Evolutionary conservation across 2,329 filamentous ascomycete genomes (phyloP).

Genomic region (Phaeosphaeria sp.): DNA sequence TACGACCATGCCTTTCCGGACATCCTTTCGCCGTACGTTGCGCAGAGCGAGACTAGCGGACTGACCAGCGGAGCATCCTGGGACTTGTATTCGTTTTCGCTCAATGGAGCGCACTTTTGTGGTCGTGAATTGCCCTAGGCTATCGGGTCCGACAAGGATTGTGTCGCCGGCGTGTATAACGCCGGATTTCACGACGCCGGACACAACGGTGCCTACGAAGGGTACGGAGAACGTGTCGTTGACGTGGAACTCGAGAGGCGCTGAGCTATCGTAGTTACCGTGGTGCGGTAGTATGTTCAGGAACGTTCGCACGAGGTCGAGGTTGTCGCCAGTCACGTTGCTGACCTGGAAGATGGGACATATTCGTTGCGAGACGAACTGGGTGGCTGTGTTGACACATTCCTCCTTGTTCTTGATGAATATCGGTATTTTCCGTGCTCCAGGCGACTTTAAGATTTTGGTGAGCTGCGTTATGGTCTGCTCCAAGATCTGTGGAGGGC

Average conservation of each 20-base stretch:
- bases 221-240: constrained; percentile 99
- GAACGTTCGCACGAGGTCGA: constrained; percentile 90
- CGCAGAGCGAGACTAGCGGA: constrained; percentile 91
- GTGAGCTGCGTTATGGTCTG: constrained; percentile 92
- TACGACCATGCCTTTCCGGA: constrained; percentile 97
- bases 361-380: constrained; percentile 94
- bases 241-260: constrained; percentile 91
- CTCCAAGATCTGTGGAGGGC: constrained; percentile 91
- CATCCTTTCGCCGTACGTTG: constrained; percentile 85
- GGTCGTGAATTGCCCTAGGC: constrained; percentile 84
- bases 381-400: constrained; percentile 92
- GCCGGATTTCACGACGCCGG: constrained; percentile 84
- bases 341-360: constrained; percentile 98
- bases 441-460: constrained; percentile 91
- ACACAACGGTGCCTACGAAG: constrained; percentile 95
- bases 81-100: constrained; percentile 88
- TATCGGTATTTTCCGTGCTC: constrained; percentile 92
- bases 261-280: constrained; percentile 84
- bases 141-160: constrained; percentile 88
- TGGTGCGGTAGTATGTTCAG: constrained; percentile 95
- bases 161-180: constrained; percentile 90
- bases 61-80: constrained; percentile 87
- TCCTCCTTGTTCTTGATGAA: constrained; percentile 93
- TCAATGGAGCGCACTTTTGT: constrained; percentile 93
- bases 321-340: constrained; percentile 91